Conservation (phyloP, 106 monocot species). For the Apostasia ramifera region DNA sequence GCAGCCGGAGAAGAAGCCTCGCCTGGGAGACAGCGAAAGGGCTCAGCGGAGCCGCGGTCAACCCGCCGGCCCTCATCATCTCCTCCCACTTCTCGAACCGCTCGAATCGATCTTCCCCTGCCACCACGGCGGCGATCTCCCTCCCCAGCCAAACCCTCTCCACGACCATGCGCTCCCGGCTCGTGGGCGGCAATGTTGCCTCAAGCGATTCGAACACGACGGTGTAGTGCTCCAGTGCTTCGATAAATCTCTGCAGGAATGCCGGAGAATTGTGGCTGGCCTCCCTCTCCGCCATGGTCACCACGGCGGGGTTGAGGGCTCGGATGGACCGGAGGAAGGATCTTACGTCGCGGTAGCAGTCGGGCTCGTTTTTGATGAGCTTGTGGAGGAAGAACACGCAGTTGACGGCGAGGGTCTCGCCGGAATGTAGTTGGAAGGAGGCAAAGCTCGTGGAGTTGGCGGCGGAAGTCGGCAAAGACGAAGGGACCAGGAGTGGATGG, state of each 20-base stretch:
- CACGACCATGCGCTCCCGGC: constrained; percentile 55
- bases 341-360: constrained; percentile 11
- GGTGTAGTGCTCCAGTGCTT: constrained; percentile 68
- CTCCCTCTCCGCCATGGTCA: constrained; percentile 86
- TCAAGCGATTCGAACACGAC: constrained; percentile 87
- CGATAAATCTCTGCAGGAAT: constrained; percentile 55
- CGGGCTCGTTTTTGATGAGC: constrained; percentile 24
- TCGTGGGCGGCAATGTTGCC: constrained; percentile 78
- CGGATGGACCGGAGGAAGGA: constrained; percentile 34
- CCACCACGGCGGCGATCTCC: constrained; percentile 64
- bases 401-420: constrained; percentile 76
- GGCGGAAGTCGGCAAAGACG: neutral
- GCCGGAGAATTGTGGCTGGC: constrained; percentile 23
- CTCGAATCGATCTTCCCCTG: constrained; percentile 37
- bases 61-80: constrained; percentile 38
- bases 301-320: constrained; percentile 61
- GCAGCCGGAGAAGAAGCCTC: constrained; percentile 66
- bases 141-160: constrained; percentile 72
- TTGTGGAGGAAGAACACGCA: constrained; percentile 70
- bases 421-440: constrained; percentile 27
- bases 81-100: constrained; percentile 67
- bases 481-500: constrained; percentile 60
- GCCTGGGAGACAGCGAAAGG: constrained; percentile 81
- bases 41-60: constrained; percentile 29
- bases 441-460: neutral